Evolutionary conservation across 2,329 filamentous ascomycete species (phyloP), one percentile per base, ranked within the genome.

Genomic region (Allantophomopsis lycopodina): DNA sequence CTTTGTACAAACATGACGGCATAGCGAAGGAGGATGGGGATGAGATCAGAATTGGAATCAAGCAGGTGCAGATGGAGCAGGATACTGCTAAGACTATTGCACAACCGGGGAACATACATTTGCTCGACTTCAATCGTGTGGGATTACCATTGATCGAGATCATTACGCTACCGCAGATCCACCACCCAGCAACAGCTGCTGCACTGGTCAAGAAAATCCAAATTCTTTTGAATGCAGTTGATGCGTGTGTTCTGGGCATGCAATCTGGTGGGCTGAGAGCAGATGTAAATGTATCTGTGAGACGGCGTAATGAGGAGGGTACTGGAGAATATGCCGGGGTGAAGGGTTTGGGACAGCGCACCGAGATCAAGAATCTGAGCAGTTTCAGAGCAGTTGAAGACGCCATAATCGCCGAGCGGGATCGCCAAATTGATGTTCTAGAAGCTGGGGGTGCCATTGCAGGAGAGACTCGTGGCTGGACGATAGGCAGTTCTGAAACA

Each of bases 291-390:
- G 89, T 98, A 5, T 95, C 88, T 2, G 79, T 98, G 8, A 71
- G 71, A 11, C 61, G 79, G 43, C 69, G 75, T 36, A 51, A 40
- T 30, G 30, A 40, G 31, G 15, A 51, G 5, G 44, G 46, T n/a
- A 48, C 50, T 5, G 60, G 66, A 38, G 62, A 67, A 32, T 79
- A 80, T 50, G 60, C 65, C 36, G 74, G 73, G 1, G 64, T 79
- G 23, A 61, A 58, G 12, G 73, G 71, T 0, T 68, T 96, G 0
- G 91, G 91, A 2, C 86, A 87, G 48, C 73, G 89, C 40, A 95
- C 88, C 0, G 91, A 98, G 61, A 96, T 98, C 63, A 98, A 98
- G 62, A 98, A 98, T 53, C 55, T 98, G 48, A 89, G 83, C 57
- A 94, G 85, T 40, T 87, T 95, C 65, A 94, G 93, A 56, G 86